Evolutionary conservation across 139 green algal species (phyloP), one percentile per base, ranked within the genome.

Genomic region (Tetradesmus lagerheimii): DNA sequence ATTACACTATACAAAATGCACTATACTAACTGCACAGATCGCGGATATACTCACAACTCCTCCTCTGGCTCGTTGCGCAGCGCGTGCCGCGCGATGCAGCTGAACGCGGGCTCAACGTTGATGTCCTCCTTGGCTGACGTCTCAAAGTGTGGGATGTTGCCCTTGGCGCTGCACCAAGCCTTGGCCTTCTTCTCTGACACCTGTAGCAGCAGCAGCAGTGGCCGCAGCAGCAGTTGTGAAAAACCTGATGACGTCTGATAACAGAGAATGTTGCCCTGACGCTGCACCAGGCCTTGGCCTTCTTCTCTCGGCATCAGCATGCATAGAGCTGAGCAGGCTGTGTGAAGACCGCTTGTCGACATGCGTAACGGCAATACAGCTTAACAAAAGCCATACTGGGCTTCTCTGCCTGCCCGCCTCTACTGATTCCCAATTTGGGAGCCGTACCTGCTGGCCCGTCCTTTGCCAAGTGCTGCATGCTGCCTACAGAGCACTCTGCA

Each of bases 101-200:
- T 94, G 92, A 99, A 99, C 0, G 97, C 98, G 1, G 92, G 90
- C 47, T 98, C 97, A 39, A 99, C 98, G 79, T 99, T 99, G 81
- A 96, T 94, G 91, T 98, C 96, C 79, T 99, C 97, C 95, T 99
- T 98, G 29, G 96, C 90, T 0, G 35, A 53, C 0, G 80, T 86
- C 76, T 90, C 83, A 85, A 99, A 99, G 93, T 99, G 97, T 12
- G 98, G 98, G 74, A 99, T 98, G 93, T 94, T 94, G 47, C 97
- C 97, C 91, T 99, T 99, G 38, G 89, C 86, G 0, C 93, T 92
- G 90, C 96, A 98, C 98, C 98, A 99, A 29, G 94, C 91, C 93
- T 98, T 97, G 9, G 97, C 98, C 91, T 98, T 98, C 93, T 99
- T 99, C 89, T 99, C 97, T 9, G 93, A 95, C 75, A 99, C 97